Evolutionary conservation across 2,329 filamentous ascomycete genomes (phyloP), one percentile per base, ranked within the genome.

Genomic region (Talaromyces sp.): DNA sequence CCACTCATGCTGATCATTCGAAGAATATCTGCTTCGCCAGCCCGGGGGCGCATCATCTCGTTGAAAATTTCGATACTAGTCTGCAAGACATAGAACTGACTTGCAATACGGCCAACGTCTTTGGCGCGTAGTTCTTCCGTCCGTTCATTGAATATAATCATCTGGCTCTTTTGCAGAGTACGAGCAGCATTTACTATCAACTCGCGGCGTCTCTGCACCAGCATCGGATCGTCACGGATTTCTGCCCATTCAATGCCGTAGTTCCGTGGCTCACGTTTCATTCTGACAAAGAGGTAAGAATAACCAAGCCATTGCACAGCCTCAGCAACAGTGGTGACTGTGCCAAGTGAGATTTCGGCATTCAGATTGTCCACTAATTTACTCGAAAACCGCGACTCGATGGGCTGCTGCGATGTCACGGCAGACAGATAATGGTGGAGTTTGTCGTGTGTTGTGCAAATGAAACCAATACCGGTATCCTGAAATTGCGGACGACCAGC

Each of bases 231-330:
- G 67, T 98, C 90, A 33, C 88, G 83, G 59, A 92, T 90, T 75
- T 99, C 95, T 17, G 88, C 83, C 91, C 91, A 98, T 67, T 97
- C 93, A 55, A 99, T 98, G 2, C 93, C 95, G 70, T 99, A 99
- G 1, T 89, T 88, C 71, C 93, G 85, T 4, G 93, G 93, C 66
- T 95, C 96, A 62, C 91, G 86, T 72, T 91, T 88, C 95, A 99
- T 99, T 44, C 95, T 89, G 44, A 99, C 93, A 73, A 96, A 99
- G 0, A 99, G 82, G 71, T 98, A 99, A 0, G 93, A 97, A 73
- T 99, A 99, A 15, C 96, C 93, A 33, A 99, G 88, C 95, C 95
- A 99, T 66, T 96, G 91, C 1, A 97, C 93, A 0, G 91, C 95
- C 78, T 99, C 96, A 2, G 88, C 82, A 1, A 99, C 90, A 0